These are phyloP conservation scores for Ceratobasidium sp. DNA, from an alignment of 1,284 basidiomycete genomes.

Conservation along the genomic window DNA sequence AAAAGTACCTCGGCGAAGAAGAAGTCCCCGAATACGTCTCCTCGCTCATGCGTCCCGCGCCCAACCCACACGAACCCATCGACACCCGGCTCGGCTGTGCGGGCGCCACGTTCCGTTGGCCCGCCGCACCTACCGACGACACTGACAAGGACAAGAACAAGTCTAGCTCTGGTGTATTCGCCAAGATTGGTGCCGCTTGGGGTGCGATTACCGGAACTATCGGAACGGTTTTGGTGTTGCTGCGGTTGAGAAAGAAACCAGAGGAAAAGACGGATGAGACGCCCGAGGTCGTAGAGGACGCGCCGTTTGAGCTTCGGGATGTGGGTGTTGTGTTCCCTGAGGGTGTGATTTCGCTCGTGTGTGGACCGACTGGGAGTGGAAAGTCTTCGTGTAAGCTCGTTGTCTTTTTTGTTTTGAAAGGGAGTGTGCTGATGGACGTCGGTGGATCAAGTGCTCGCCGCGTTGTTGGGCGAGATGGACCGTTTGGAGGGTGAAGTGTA, in stretches of 20 bases:
- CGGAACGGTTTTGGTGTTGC: neutral
- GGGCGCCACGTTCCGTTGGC: slow-evolving; percentile 29
- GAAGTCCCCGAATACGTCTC: slow-evolving; percentile 5
- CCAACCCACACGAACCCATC: neutral
- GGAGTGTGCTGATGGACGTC: neutral
- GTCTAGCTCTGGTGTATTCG: slow-evolving; percentile 21
- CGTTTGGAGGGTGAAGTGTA: slow-evolving; percentile 30
- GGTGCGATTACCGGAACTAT: slow-evolving; percentile 20
- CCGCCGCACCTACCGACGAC: slow-evolving; percentile 5
- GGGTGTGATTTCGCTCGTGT: slow-evolving; percentile 25
- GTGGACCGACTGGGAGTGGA: slow-evolving; percentile 42
- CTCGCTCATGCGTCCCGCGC: slow-evolving; percentile 1
- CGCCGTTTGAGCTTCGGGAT: slow-evolving; percentile 34
- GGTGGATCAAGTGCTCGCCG: slow-evolving; percentile 28
- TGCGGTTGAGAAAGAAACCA: slow-evolving; percentile 11
- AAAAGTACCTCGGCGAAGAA: slow-evolving; percentile 41
- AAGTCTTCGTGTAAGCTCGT: slow-evolving; percentile 42
- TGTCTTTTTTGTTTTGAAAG: no score
- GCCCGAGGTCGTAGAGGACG: slow-evolving; percentile 8
- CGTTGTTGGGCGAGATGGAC: slow-evolving; percentile 48
- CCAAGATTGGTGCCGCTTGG: slow-evolving; percentile 41
- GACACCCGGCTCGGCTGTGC: slow-evolving; percentile 34
- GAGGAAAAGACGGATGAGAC: neutral
- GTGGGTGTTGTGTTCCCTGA: slow-evolving; percentile 34
- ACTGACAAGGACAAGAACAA: slow-evolving; percentile 43